phyloP scores from a whole-genome alignment of 768 basidiomycete species.

The Kwoniella botswanensis region DNA sequence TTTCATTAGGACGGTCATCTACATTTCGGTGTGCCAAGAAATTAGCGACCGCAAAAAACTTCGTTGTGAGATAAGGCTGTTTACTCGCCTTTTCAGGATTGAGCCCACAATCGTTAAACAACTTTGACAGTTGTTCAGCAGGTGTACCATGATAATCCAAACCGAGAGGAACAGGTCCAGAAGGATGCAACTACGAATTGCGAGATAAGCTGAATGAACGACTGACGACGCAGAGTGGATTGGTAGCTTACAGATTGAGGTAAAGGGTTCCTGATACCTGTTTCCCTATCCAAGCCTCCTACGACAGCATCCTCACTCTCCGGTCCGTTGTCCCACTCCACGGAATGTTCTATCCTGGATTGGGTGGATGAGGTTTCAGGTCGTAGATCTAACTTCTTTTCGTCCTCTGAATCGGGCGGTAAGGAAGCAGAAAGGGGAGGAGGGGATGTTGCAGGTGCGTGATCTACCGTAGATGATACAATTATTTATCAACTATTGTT shows the following conservation, averaged over 20 bases:
- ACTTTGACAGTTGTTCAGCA: conserved; percentile 74
- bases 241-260: conserved; percentile 43
- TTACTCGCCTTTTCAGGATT: conserved; percentile 70
- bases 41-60: neutral
- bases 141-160: conserved; percentile 61
- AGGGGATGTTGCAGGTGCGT: conserved; percentile 44
- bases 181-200: neutral
- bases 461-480: conserved; percentile 26
- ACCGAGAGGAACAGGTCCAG: conserved; percentile 23
- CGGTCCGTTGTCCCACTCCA: conserved; percentile 25
- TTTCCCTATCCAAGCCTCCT: conserved; percentile 38
- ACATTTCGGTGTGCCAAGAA: neutral
- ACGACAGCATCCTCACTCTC: conserved; percentile 23
- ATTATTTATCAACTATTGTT: neutral
- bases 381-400: conserved; percentile 6
- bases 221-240: neutral
- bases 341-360: conserved; percentile 20
- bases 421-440: conserved; percentile 19
- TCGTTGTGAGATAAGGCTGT: neutral
- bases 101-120: conserved; percentile 91
- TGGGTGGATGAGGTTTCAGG: conserved; percentile 26
- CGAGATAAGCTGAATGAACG: conserved; percentile 18
- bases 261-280: conserved; percentile 40
- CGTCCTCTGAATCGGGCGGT: neutral
- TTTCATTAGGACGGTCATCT: conserved; percentile 80